Base-by-base conservation (phyloP, 352 stramenopile genomes). In the Globisporangium emineosum region DNA sequence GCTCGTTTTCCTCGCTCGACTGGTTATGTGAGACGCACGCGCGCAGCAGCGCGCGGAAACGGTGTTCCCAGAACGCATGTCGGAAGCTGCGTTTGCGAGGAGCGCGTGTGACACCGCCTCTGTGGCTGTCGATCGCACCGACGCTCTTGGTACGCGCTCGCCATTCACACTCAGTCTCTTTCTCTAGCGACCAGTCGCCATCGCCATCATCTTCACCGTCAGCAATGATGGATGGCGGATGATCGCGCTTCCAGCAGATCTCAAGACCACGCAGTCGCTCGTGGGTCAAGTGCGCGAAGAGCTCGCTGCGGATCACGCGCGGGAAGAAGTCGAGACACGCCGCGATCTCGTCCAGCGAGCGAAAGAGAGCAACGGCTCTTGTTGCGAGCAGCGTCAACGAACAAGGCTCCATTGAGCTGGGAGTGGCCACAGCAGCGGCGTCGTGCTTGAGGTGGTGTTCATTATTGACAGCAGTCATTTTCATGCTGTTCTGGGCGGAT, bases 11-110 rank as follows among this genome's bases (percentile, higher is more conserved):
- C 17, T 30, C 57, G 23, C 15, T n/a, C 25, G 29, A 7, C n/a
- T 53, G 12, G 17, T 27, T 19, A 27, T 61, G 19, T 1, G 76
- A 58, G 1, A 71, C 71, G 10, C 70, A 71, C 12, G 71, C 43
- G 23, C 80, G 81, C 35, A 88, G 58, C 10, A 86, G 30, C 23
- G 65, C 53, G n/a, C 79, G 79, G 51, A 83, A 86, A 37, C 80
- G 73, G 43, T 83, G 73, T 59, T 88, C 79, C 79, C 79, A 88
- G 65, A 84, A 88, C 42, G 81, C 57, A 27, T 75, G 52, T 0
- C 77, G 69, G 15, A 67, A 66, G 54, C 80, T 81, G 54, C 77
- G 75, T 69, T 74, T 68, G 21, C 62, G 70, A 60, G 51, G 61
- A 35, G 65, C 54, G 0, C 61, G 53, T 6, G 27, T 55, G 42